Base-by-base conservation (phyloP, 176 grass and related monocot genomes). In the Paspalum notatum region DNA sequence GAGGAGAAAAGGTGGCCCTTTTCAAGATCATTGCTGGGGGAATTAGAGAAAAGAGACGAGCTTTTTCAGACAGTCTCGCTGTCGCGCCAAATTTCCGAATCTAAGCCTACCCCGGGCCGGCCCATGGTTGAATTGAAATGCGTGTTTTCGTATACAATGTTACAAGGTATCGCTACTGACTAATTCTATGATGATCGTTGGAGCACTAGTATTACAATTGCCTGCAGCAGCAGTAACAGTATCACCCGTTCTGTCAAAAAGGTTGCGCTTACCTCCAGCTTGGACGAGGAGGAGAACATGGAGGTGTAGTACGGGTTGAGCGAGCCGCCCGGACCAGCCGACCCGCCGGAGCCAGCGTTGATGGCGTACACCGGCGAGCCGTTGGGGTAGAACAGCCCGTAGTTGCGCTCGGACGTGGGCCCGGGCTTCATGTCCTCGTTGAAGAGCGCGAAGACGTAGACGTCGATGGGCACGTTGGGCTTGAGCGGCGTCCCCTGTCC, bases 391-490 rank as follows among this genome's bases (percentile, higher is more conserved):
- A 82, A 93, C 5, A 97, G 80, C 5, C 93, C 93, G 42, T 97
- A 97, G 76, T 97, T 97, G 14, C 93, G 71, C 12, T 97, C 93
- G 24, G 93, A 97, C 12, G 93, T 80, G 8, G 93, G 84, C 0
- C 91, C 91, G 0, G 88, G 86, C 76, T 97, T 97, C 80, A 76
- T 60, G 84, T 97, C 8, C 88, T 97, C 93, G 71, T 97, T 97
- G 85, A 97, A 97, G 21, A 97, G 64, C 62, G 93, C 93, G 78
- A 97, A 97, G 1, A 97, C 93, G 85, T 80, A 92, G 17, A 97
- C 93, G 75, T 97, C 91, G 56, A 97, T 45, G 17, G 93, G 93
- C 85, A 91, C 88, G 48, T 68, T n/a, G 25, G 93, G 93, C 87
- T 91, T 91, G 48, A 85, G 72, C 40, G 93, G 93, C 11, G 93